Conservation (phyloP, 164 flowering plant genomes). For the Nelumbo lutea region DNA sequence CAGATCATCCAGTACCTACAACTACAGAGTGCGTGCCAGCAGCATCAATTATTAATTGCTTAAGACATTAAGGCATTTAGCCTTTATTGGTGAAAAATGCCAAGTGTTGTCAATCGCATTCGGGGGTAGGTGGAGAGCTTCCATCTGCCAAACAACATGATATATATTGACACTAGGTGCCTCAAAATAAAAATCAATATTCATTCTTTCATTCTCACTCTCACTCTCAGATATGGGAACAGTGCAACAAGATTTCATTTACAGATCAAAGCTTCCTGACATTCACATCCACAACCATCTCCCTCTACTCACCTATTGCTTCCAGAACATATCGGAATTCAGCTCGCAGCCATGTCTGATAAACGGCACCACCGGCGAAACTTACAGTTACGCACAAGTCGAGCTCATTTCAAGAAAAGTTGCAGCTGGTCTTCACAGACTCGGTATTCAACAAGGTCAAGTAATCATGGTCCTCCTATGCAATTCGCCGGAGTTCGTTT, state of each 20-base stretch:
- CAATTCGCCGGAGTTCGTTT: conserved; percentile 73
- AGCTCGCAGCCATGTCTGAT: conserved; percentile 58
- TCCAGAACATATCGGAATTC: conserved; percentile 53
- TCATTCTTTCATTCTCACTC: no score
- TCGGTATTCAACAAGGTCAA: conserved; percentile 61
- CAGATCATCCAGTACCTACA: no score
- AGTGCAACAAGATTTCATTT: conserved; percentile 42
- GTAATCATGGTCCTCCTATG: conserved; percentile 78
- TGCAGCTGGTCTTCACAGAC: conserved; percentile 53
- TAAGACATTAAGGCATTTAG: no score
- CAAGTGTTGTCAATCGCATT: no score
- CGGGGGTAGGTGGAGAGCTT: no score
- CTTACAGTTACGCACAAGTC: conserved; percentile 53
- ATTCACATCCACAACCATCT: conserved; percentile 76
- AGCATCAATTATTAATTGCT: no score
- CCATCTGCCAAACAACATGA: no score
- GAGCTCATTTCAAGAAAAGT: conserved; percentile 51
- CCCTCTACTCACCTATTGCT: conserved; percentile 73
- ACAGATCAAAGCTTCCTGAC: conserved; percentile 80
- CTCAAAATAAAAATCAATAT: no score
- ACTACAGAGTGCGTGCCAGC: no score
- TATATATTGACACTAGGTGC: no score
- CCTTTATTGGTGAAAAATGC: no score
- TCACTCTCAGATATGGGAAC: no score
- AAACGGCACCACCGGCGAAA: conserved; percentile 53